Base-by-base conservation (phyloP, 108 stramenopile genomes). In the Schizochytrium sp. region DNA sequence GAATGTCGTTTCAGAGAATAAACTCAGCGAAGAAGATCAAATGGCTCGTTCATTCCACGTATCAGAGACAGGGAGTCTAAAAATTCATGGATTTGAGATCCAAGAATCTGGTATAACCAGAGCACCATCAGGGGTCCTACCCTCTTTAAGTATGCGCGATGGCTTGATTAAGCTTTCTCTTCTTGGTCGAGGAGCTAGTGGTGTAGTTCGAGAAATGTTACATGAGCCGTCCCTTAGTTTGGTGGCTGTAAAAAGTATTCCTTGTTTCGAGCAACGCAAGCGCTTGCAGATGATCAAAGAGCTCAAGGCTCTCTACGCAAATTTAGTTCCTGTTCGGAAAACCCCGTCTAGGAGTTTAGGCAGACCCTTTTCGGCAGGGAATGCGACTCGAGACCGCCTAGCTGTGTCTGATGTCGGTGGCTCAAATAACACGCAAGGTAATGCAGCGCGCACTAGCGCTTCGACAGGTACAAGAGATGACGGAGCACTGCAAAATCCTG, bases 181-280 rank as follows among this genome's bases (percentile, higher is more conserved):
- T 4, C 57, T 91, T 0, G 91, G 91, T 40, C 38, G n/a, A 2
- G 91, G 91, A 3, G 89, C 90, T 3, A 46, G 55, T 8, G 90
- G 88, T 15, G 49, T 45, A 4, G 91, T 92, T n/a, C 56, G 47
- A 88, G 46, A 76, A 42, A 49, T 76, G 42, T 72, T 92, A 3
- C 91, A 92, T 87, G 90, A 89, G 4, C 91, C 91, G 0, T 45
- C 90, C 2, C 49, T 92, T 19, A 72, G 57, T n/a, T 40, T 92
- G 41, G 90, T 92, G 10, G 91, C 91, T 1, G 73, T 69, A 4
- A 92, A 92, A 55, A 53, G 3, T 38, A 89, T 92, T 3, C 72
- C 90, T 2, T 69, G 90, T 15, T 89, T 57, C 50, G 90, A 92
- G 40, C 89, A 40, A 4, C 28, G 64, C 42, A 89, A 90, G 88